Evolutionary conservation across 2,329 filamentous ascomycete genomes (phyloP).

Genomic region (Zasmidium angulare): DNA sequence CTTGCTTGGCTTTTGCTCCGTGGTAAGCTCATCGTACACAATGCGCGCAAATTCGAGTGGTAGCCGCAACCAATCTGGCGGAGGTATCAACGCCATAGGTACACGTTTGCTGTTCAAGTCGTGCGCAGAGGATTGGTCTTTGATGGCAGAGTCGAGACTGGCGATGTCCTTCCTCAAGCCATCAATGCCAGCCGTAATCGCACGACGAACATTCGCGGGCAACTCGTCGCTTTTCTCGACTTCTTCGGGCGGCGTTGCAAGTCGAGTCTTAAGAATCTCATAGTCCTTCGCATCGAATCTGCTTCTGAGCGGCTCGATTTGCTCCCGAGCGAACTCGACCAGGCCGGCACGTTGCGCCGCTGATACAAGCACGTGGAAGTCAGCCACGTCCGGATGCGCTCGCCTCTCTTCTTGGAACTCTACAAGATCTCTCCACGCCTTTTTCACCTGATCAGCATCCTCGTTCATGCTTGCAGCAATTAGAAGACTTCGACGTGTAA

Average conservation of each 20-base stretch:
- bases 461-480: constrained; percentile 34
- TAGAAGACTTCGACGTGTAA: constrained; percentile 38
- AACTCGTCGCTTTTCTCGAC: not conserved
- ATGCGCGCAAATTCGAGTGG: constrained; percentile 34
- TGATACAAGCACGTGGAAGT: constrained; percentile 30
- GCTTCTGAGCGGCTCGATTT: constrained; percentile 15
- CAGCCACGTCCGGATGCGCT: constrained; percentile 21
- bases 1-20: constrained; percentile 34
- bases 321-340: constrained; percentile 23
- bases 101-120: constrained; percentile 38
- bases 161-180: not conserved
- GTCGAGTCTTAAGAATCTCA: constrained; percentile 8
- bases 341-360: constrained; percentile 21
- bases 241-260: constrained; percentile 11
- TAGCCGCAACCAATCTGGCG: constrained; percentile 17
- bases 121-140: constrained; percentile 23
- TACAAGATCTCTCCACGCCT: constrained; percentile 34
- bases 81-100: constrained; percentile 37
- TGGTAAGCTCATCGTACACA: constrained; percentile 48
- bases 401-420: constrained; percentile 11
- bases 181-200: not conserved
- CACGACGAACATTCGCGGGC: not conserved
- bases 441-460: constrained; percentile 29
- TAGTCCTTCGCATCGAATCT: constrained; percentile 10
- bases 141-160: constrained; percentile 8